A percentile compares a stretch with the other conserved stretches of the same genome.
These are phyloP conservation scores for Pythium rhizo-oryzae DNA, from an alignment of 352 stramenopile genomes.

Conservation along the genomic window DNA sequence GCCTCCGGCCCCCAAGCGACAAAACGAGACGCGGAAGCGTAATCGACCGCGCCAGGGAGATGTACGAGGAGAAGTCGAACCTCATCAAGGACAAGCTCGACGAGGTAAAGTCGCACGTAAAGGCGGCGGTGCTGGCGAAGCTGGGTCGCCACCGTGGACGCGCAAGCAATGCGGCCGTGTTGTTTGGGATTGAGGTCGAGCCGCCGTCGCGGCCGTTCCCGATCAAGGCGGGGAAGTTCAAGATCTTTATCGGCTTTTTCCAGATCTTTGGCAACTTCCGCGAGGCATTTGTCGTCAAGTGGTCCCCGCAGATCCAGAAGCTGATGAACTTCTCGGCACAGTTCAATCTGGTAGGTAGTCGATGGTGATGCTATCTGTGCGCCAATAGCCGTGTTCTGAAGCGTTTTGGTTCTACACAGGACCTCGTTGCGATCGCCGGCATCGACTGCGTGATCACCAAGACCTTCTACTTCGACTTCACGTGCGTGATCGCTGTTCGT, in stretches of 20 bases:
- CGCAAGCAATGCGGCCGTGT: constrained; percentile 28
- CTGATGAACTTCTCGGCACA: constrained; percentile 70
- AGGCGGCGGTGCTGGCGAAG: constrained; percentile 13
- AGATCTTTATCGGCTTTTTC: constrained; percentile 84
- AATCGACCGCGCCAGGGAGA: constrained; percentile 26
- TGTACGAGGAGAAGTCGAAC: constrained; percentile 32
- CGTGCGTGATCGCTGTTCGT: constrained; percentile 29
- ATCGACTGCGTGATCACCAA: constrained; percentile 77
- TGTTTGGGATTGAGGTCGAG: constrained; percentile 67
- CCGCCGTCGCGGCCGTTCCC: constrained; percentile 45
- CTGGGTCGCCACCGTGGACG: constrained; percentile 17
- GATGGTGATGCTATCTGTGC: neutral
- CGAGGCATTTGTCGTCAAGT: constrained; percentile 68
- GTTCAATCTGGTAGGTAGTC: constrained; percentile 63
- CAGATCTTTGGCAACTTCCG: constrained; percentile 84
- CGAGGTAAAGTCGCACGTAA: constrained; percentile 32
- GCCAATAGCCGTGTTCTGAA: neutral
- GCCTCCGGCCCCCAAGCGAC: constrained; percentile 36
- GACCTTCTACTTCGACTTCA: constrained; percentile 80
- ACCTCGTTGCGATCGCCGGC: constrained; percentile 68
- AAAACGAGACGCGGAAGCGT: constrained; percentile 26
- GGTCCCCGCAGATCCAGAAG: constrained; percentile 52
- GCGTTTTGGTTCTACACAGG: constrained; percentile 31
- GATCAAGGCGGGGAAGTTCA: constrained; percentile 71
- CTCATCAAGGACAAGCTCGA: constrained; percentile 32